Evolutionary conservation across 768 basidiomycete genomes (phyloP).

Genomic region (Coprinopsis cinerea): DNA sequence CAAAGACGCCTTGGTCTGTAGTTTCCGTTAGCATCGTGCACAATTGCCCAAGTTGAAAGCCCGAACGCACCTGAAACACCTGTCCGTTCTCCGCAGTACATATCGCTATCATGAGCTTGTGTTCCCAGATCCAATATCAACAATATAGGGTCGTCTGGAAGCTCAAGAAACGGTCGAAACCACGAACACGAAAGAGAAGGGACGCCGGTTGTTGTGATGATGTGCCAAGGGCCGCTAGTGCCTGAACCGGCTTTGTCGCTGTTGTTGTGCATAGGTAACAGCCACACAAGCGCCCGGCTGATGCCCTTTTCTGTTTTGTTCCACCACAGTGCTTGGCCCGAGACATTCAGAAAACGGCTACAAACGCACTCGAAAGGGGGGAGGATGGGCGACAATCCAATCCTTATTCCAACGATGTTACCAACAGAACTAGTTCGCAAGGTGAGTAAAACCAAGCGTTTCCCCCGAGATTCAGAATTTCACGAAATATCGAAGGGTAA

Average conservation of each 20-base stretch:
- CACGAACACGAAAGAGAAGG: not conserved
- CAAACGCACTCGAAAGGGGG: not conserved
- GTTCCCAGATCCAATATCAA: too few relatives aligned
- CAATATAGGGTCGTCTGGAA: not conserved
- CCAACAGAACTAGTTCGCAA: not conserved
- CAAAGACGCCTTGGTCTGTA: constrained; percentile 55
- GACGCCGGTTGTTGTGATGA: too few relatives aligned
- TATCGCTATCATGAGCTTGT: constrained; percentile 49
- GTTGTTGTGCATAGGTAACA: not conserved
- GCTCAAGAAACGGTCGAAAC: not conserved
- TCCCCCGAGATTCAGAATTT: not conserved
- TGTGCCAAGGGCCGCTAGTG: too few relatives aligned
- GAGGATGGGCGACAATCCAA: constrained; percentile 1
- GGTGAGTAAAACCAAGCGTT: not conserved
- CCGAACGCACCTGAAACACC: constrained; percentile 44
- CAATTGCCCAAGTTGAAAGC: not conserved
- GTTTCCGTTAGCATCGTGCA: constrained; percentile 7
- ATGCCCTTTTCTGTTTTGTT: not conserved
- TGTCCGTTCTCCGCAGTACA: constrained; percentile 63
- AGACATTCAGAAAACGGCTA: not conserved
- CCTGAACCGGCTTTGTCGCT: not conserved
- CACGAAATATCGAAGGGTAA: too few relatives aligned
- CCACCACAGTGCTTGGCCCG: not conserved
- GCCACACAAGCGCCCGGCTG: not conserved
- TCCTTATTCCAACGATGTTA: not conserved